Conservation (phyloP, 2,329 filamentous ascomycete genomes). For the Coleophoma crateriformis region DNA sequence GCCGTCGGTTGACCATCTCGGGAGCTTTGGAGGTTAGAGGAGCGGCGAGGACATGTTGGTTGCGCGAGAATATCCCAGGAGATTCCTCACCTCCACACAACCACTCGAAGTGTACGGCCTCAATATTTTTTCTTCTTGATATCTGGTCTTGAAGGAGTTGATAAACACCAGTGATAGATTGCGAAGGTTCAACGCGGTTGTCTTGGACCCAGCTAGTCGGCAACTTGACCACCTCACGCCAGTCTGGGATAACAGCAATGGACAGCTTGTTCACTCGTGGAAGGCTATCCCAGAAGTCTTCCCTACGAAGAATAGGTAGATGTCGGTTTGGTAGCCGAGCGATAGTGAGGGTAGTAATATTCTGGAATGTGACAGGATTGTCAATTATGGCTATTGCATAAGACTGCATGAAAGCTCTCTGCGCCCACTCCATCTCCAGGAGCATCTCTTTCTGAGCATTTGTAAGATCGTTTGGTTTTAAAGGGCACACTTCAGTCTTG, state of each 20-base stretch:
- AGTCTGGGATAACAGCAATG: constrained; percentile 59
- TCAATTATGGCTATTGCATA: constrained; percentile 61
- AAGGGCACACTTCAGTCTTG: constrained; percentile 8
- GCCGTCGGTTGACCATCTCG: constrained; percentile 21
- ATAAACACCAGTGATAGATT: constrained; percentile 45
- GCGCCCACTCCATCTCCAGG: constrained; percentile 63
- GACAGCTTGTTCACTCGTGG: constrained; percentile 47
- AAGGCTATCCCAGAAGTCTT: constrained; percentile 58
- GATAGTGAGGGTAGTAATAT: constrained; percentile 55
- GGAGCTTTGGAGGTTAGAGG: constrained; percentile 38
- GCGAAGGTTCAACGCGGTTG: constrained; percentile 40
- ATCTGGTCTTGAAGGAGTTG: constrained; percentile 46
- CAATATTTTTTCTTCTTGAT: constrained; percentile 42
- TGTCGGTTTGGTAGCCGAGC: constrained; percentile 60
- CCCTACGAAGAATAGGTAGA: constrained; percentile 46
- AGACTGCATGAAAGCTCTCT: constrained; percentile 61
- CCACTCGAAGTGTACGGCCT: constrained; percentile 60
- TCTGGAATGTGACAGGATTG: constrained; percentile 45
- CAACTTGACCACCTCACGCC: constrained; percentile 52
- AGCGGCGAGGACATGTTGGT: constrained; percentile 56
- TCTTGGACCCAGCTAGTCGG: constrained; percentile 45
- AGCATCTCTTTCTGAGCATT: constrained; percentile 64
- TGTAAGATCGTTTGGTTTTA: constrained; percentile 48
- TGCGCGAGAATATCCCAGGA: constrained; percentile 54
- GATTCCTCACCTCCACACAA: constrained; percentile 63